phyloP scores from a whole-genome alignment of 148 eudicot genomes.

The Fallopia convolvulus region DNA sequence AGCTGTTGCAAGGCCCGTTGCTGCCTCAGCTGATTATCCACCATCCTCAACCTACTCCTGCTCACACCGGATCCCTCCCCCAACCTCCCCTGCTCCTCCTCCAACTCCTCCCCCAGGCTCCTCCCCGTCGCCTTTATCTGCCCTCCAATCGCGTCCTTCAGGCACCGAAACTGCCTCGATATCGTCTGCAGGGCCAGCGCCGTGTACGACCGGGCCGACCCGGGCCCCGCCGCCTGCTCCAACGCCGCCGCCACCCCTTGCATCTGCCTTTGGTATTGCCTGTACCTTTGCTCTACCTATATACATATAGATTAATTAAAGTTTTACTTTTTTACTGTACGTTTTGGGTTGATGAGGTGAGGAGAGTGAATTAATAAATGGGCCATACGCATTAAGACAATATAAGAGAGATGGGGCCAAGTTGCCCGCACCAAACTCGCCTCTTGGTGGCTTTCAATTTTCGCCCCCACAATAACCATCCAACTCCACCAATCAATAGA shows the following conservation, averaged over 20 bases:
- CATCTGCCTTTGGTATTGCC: slow-evolving; percentile 63
- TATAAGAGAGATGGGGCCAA: neutral
- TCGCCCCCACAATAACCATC: neutral
- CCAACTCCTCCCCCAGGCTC: slow-evolving; percentile 47
- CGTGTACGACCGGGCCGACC: slow-evolving; percentile 40
- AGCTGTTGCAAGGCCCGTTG: slow-evolving; percentile 63
- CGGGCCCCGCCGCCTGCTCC: slow-evolving; percentile 31
- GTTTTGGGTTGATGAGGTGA: neutral
- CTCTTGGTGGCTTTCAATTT: slow-evolving; percentile 12
- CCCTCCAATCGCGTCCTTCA: slow-evolving; percentile 29
- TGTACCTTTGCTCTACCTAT: slow-evolving; percentile 68
- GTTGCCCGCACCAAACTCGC: slow-evolving; percentile 7
- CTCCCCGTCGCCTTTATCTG: slow-evolving; percentile 25
- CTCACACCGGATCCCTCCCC: slow-evolving; percentile 27
- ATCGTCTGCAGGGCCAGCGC: slow-evolving; percentile 41
- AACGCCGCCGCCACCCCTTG: slow-evolving; percentile 38
- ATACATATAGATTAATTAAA: neutral
- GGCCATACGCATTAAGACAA: neutral
- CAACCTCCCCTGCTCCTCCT: neutral
- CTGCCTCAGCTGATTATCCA: slow-evolving; percentile 58
- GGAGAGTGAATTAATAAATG: neutral
- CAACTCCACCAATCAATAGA: neutral
- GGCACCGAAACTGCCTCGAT: slow-evolving; percentile 40
- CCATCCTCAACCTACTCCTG: slow-evolving; percentile 44
- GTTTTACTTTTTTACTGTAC: neutral